phyloP scores from a whole-genome alignment of 495 filamentous ascomycete species.

The Xylaria scruposa region DNA sequence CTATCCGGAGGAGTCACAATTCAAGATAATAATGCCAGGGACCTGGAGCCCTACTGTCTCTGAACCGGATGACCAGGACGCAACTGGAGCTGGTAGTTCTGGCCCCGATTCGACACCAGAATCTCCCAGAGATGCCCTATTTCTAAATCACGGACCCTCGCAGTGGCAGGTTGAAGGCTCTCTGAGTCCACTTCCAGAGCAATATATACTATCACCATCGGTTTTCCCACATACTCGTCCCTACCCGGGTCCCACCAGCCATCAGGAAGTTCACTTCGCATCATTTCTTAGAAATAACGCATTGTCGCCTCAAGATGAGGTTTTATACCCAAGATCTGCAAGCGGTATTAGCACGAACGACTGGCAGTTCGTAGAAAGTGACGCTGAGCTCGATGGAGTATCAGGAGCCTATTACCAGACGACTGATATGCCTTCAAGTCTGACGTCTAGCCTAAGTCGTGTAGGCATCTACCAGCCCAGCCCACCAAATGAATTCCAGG shows the following conservation, averaged over 20 bases:
- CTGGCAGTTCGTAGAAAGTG: not conserved
- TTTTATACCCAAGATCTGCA: not conserved
- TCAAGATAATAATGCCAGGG: conserved; percentile 6
- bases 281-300: not conserved
- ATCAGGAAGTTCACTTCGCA: not conserved
- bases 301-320: not conserved
- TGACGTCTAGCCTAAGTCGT: not conserved
- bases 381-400: not conserved
- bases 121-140: not conserved
- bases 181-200: not conserved
- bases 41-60: not conserved
- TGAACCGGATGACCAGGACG: not conserved
- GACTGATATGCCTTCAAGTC: not conserved
- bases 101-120: not conserved
- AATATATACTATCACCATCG: not conserved
- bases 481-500: not conserved
- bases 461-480: not conserved
- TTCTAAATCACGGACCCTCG: not conserved
- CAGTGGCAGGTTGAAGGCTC: not conserved
- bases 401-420: not conserved
- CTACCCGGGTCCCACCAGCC: not conserved
- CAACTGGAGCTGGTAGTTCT: not conserved
- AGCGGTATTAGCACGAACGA: not conserved
- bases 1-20: conserved; percentile 46
- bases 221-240: not conserved